Percentiles rank a stretch among this genome's conserved stretches.
Evolutionary conservation across 2,329 filamentous ascomycete species (phyloP).

Genomic region (Ilyonectria robusta): DNA sequence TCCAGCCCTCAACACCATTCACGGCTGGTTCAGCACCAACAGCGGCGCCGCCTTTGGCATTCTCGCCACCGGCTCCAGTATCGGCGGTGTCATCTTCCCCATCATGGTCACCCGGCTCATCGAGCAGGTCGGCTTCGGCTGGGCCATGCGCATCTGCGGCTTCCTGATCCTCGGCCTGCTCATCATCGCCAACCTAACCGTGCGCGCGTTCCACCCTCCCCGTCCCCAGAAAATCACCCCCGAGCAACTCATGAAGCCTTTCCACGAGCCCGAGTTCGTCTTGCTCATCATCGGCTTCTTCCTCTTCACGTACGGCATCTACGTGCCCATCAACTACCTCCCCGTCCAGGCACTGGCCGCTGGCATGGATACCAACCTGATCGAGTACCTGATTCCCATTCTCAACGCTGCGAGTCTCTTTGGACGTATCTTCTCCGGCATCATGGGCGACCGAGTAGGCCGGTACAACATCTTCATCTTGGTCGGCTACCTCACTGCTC

Average conservation of each 20-base stretch:
- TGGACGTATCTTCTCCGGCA: conserved; percentile 53
- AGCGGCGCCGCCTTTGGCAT: conserved; percentile 55
- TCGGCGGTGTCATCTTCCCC: conserved; percentile 58
- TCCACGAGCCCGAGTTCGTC: conserved; percentile 51
- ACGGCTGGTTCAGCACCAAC: conserved; percentile 54
- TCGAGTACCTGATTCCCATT: conserved; percentile 55
- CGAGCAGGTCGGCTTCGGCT: conserved; percentile 52
- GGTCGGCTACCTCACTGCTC: conserved; percentile 59
- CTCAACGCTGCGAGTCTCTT: conserved; percentile 57
- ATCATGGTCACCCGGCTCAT: conserved; percentile 58
- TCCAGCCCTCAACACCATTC: conserved; percentile 48
- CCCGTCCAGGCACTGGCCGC: conserved; percentile 49
- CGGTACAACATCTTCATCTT: conserved; percentile 61
- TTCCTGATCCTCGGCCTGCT: conserved; percentile 56
- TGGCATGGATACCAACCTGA: conserved; percentile 49
- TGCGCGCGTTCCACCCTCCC: conserved; percentile 47
- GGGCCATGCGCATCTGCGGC: conserved; percentile 57
- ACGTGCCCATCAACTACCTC: conserved; percentile 56
- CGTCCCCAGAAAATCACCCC: conserved; percentile 46
- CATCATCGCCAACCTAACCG: conserved; percentile 50
- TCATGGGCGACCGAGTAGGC: conserved; percentile 55
- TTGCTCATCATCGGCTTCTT: conserved; percentile 51
- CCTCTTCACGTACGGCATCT: conserved; percentile 54
- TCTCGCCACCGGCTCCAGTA: conserved; percentile 52
- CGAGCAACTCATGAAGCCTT: conserved; percentile 51